Evolutionary conservation across 805 yeast genomes (phyloP), one percentile per base, ranked within the genome.

Genomic region (Schizosaccharomyces japonicus): DNA sequence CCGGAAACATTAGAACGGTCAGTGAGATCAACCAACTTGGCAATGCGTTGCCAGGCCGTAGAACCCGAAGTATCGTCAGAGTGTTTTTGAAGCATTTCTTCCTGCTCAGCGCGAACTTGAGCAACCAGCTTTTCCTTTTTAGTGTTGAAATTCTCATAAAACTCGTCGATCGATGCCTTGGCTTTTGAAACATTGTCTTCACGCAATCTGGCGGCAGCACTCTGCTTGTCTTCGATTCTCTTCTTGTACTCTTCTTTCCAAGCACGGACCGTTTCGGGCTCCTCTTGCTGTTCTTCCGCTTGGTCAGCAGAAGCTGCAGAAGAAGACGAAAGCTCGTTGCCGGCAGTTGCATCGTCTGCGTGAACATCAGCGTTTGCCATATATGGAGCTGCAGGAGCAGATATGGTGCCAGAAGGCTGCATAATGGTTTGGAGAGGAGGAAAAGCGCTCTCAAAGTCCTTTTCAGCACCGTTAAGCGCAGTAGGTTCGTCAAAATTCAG

Each of bases 71-170:
- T 63, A 32, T 54, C 58, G 28, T 71, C 70, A 59, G 84, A 94
- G 59, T 90, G 76, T 56, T 78, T 75, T 49, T 70, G 73, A 52
- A 80, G 60, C 59, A 78, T 84, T 51, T 72, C 73, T 53, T 72
- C 75, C 55, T 82, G 81, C 54, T 79, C 90, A 47, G 67, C 66
- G 58, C 55, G 67, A 10, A 80, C 77, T 50, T 71, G 69, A 51
- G 72, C 76, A 49, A 76, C 65, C 47, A 75, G 72, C 53, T 71
- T 71, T 48, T 82, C 87, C 62, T 76, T 79, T 66, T 85, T 85
- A 58, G 70, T 67, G 65, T 82, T 84, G 68, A 87, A 87, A 58
- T 77, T 78, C 56, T 82, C 94, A 62, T 87, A 87, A 62, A 87
- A 87, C 53, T 80, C 94, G 60, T 87, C 95, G 57, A 84, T 74